Percentiles rank a stretch among this genome's conserved stretches.
Evolutionary conservation across 2,329 filamentous ascomycete species (phyloP).

Genomic region (Elsinoe necatrix): DNA sequence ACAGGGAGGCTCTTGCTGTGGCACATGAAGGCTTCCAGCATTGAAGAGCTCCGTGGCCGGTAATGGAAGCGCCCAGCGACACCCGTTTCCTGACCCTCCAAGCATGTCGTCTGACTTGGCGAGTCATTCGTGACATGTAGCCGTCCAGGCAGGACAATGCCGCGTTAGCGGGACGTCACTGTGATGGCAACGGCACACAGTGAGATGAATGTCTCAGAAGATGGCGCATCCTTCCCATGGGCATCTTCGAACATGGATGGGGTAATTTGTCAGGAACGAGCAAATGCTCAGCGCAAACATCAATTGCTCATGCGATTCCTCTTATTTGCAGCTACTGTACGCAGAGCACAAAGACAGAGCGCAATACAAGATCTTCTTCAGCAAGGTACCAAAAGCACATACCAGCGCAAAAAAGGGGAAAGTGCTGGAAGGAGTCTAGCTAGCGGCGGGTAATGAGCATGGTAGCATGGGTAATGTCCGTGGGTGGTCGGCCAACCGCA

Average conservation of each 20-base stretch:
- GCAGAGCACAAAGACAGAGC: background rate
- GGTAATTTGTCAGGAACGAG: background rate
- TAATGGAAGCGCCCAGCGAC: background rate
- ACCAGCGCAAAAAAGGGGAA: background rate
- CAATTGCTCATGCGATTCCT: background rate
- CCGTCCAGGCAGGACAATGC: background rate
- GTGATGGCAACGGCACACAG: background rate
- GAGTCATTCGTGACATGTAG: background rate
- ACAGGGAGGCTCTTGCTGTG: background rate
- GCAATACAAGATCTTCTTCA: no score
- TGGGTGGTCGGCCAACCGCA: background rate
- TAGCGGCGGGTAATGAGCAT: constrained; percentile 4
- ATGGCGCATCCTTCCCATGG: background rate
- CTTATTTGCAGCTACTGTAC: background rate
- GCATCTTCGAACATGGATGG: background rate
- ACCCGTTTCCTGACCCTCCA: background rate
- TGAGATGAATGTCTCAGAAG: constrained; percentile 6
- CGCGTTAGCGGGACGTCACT: background rate
- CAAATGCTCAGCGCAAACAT: background rate
- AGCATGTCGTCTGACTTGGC: background rate
- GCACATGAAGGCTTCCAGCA: background rate
- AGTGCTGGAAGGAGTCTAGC: background rate
- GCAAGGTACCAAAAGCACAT: background rate
- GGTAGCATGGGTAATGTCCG: background rate
- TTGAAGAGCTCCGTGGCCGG: background rate